Evolutionary conservation across 805 yeast species (phyloP), one percentile per base, ranked within the genome.

Genomic region (Yarrowia sp.): DNA sequence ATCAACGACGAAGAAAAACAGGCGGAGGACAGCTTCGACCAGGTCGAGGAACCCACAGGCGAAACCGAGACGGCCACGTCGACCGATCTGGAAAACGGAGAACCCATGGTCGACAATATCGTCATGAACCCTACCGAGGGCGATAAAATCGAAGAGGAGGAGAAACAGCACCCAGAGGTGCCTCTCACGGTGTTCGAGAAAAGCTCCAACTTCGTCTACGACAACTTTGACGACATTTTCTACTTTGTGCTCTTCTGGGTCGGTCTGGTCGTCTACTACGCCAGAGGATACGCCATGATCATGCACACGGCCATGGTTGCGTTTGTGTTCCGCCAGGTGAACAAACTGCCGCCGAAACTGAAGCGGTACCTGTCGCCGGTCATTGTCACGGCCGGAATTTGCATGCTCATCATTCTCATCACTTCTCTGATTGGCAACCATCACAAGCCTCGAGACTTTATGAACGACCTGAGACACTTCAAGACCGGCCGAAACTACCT

Each of bases 401-500:
- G 88, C n/a, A 80, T 89, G 72, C 79, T 90, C 34, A 80, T 86
- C 13, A 87, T 86, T 72, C 88, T 84, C 74, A 82, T 90, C 10
- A 83, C 88, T 15, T 83, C 87, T 5, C 72, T 85, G 68, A 87
- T 89, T 65, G 81, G 82, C 47, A 74, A 76, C 34, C 76, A 75
- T 14, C 74, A 76, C n/a, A 83, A 84, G 44, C 89, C 88, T 70
- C 13, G 55, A 3, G 60, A 64, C 50, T 64, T 64, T 15, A 76
- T 86, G 44, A 80, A 78, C 2, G 83, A 83, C 34, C 79, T 90
- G 69, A 73, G 77, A 49, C 79, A 80, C 71, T 90, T 87, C 78
- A 85, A 86, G 71, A 90, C 94, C 0, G 93, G 93, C 0, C 81
- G 87, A 67, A 88, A 81, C 14, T 90, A 90, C 73, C 75, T 87